Base-by-base conservation (phyloP, 2,329 filamentous ascomycete genomes). In the Fusarium phyllophilum region DNA sequence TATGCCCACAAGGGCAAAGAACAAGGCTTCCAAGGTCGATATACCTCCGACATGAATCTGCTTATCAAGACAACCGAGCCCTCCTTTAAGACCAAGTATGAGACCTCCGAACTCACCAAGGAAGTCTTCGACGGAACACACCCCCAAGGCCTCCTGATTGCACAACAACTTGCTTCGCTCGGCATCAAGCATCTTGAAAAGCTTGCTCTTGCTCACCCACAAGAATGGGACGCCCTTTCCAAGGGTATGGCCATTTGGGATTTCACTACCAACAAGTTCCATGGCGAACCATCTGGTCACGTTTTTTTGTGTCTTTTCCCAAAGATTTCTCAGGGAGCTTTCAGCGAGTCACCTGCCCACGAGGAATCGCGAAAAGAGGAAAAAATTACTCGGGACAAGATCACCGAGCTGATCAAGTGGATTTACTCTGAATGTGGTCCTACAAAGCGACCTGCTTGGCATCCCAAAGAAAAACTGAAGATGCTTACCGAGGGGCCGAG, bases 211-310 rank as follows among this genome's bases (percentile, higher is more conserved):
- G 66, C 77, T 7, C 77, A 73, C 24, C 75, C 71, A 5, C 18
- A 65, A 9, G 57, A 72, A 10, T 83, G 79, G 76, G 42, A 54
- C 7, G 60, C 75, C 4, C 29, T 82, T 8, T 69, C 73, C 12
- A 63, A 57, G 9, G 78, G 75, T 6, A 72, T 78, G 34, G 78
- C 78, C 20, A 63, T 81, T 2, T 82, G 75, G 68, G 76, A 83
- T 22, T 77, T 79, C 33, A 52, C 68, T 4, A 69, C 71, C 2
- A 68, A 73, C 1, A 52, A 48, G 0, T 78, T 79, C 13, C 62
- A 62, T 5, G 63, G 65, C 9, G 22, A 68, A 1, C 77, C 79
- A 0, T 66, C 64, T 1, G 78, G 78, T 1, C 57, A 57, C 4
- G 75, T 81, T 2, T 75, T 83, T 31, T 38, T 81, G 10, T 77